Conservation (phyloP, 352 stramenopile species). For the Phytophthora chlamydospora region DNA sequence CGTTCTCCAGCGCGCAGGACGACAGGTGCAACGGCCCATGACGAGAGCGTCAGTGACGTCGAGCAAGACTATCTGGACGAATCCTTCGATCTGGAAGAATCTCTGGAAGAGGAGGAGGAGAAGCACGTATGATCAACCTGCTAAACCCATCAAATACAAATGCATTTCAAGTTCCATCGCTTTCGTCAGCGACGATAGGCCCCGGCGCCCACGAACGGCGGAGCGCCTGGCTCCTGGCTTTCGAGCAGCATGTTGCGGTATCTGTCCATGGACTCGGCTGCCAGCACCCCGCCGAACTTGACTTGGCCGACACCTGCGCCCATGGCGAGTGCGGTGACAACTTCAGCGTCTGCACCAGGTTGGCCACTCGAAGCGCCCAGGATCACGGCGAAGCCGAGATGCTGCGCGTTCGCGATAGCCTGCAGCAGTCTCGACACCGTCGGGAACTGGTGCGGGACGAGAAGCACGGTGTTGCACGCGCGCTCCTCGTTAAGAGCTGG, state of each 20-base stretch:
- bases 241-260: slow-evolving; percentile 67
- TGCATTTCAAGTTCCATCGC: slow-evolving; percentile 7
- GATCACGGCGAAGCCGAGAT: slow-evolving; percentile 59
- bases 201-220: slow-evolving; percentile 56
- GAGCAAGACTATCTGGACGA: slow-evolving; percentile 69
- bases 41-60: slow-evolving; percentile 35
- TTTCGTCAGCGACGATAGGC: slow-evolving; percentile 29
- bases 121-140: slow-evolving; percentile 22
- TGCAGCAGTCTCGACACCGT: slow-evolving; percentile 56
- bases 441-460: slow-evolving; percentile 60
- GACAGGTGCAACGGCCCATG: slow-evolving; percentile 6
- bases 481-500: slow-evolving; percentile 55
- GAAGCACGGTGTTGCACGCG: slow-evolving; percentile 64
- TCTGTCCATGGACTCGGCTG: slow-evolving; percentile 46
- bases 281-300: slow-evolving; percentile 68
- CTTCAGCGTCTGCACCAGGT: slow-evolving; percentile 33
- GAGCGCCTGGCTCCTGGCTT: slow-evolving; percentile 46
- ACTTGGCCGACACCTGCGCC: slow-evolving; percentile 65
- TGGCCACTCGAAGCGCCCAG: slow-evolving; percentile 49
- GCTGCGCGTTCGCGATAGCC: slow-evolving; percentile 48
- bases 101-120: slow-evolving; percentile 60
- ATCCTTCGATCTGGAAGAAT: slow-evolving; percentile 81
- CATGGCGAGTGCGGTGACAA: slow-evolving; percentile 58
- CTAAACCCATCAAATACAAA: slow-evolving; percentile 23
- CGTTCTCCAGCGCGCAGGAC: not conserved